Base-by-base conservation (phyloP, 2,329 filamentous ascomycete species). In the Penicillium sp. region DNA sequence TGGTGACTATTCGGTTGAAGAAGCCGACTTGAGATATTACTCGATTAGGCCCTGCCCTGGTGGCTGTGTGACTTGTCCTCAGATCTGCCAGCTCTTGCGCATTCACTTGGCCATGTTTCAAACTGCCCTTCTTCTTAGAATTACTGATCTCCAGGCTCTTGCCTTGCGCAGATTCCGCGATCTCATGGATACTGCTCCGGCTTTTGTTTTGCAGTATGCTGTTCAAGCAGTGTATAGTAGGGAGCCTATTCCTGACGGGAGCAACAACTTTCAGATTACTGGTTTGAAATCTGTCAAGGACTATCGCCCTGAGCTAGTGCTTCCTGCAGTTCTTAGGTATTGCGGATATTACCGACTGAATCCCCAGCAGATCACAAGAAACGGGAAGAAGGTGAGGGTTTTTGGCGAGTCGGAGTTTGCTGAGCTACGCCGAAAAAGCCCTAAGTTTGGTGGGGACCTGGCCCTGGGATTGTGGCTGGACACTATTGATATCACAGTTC, bases 31-130 rank as follows among this genome's bases (percentile, higher is more conserved):
- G 35, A 4, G 13, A 6, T 1, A 9, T 3, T 60, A 55, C 33
- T 21, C 31, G 1, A 4, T 53, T 9, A 8, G n/a, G 17, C 8
- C n/a, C 6, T 23, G 19, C 21, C 53, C 51, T 8, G 23, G 39
- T 29, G 56, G 23, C 6, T 64, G 60, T 15, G 7, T 25, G 7
- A 53, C 36, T 12, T 61, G 60, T 31, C 21, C 52, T 4, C 52
- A 63, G 31, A 45, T 54, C 36, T 51, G 53, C 19, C 53, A 44
- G n/a, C 38, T 61, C 1, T 52, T 64, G 25, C 39, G 23, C 19
- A 31, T 58, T 23, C 62, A 64, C 49, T 23, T 59, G 13, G 39
- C 49, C 6, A 45, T 65, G 31, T 61, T 64, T 6, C 55, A 48
- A n/a, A 49, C 52, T 19, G 59, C 51, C 8, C 53, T 59, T 9